Percentiles rank a stretch among this genome's conserved stretches.
Conservation (phyloP, 23 red algal genomes). For the Gracilaria gracilis region DNA sequence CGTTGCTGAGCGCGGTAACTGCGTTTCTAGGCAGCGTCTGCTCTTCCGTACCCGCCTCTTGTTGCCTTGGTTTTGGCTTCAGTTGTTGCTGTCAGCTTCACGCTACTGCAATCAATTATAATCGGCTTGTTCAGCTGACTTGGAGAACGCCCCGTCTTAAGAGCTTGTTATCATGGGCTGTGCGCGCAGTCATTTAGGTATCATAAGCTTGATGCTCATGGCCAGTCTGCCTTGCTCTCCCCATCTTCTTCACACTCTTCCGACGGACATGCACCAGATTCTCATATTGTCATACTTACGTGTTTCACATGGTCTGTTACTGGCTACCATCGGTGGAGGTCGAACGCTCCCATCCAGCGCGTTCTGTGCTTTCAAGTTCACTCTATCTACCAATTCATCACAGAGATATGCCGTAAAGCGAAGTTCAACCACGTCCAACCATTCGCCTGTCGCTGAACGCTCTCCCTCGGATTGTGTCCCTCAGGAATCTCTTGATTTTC, state of each 20-base stretch:
- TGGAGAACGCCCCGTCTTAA: no score
- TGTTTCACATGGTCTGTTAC: not conserved
- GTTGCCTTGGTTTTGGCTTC: not conserved
- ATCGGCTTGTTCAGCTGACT: no score
- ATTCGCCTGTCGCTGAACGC: not conserved
- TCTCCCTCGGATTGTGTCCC: not conserved
- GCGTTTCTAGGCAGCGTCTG: no score
- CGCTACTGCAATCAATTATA: not conserved
- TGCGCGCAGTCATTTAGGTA: not conserved
- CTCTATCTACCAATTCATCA: not conserved
- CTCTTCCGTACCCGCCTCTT: not conserved
- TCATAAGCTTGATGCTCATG: not conserved
- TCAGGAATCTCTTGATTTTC: not conserved
- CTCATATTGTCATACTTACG: not conserved
- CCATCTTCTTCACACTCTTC: not conserved
- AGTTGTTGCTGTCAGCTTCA: not conserved
- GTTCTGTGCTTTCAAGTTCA: slow-evolving; percentile 17
- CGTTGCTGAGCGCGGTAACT: no score
- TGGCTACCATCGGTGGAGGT: not conserved
- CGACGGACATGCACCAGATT: not conserved
- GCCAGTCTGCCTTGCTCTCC: not conserved
- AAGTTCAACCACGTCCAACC: not conserved
- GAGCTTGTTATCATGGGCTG: not conserved
- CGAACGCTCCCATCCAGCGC: slow-evolving; percentile 8
- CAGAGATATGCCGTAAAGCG: not conserved